Conservation (phyloP, 1,284 basidiomycete species). For the Mrakiaceae sp. region DNA sequence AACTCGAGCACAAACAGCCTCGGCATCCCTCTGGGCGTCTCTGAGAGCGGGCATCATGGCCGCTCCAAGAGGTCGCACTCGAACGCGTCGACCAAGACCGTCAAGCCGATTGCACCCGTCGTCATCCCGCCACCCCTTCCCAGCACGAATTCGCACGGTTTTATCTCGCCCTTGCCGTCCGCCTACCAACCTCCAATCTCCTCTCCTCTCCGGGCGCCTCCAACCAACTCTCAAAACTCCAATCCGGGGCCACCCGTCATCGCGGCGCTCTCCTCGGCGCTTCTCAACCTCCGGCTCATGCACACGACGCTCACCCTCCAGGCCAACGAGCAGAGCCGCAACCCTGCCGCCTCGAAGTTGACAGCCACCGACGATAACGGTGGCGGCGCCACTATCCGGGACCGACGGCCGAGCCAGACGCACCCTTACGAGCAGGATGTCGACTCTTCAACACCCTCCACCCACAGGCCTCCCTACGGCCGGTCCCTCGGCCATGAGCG, state of each 20-base stretch:
- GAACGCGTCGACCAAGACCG: background rate
- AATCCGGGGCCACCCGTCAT: background rate
- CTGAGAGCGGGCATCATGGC: background rate
- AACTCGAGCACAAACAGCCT: background rate
- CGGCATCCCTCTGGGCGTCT: background rate
- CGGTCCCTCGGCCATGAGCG: no score
- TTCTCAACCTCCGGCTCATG: constrained; percentile 5
- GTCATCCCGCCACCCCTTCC: no score
- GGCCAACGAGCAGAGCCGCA: background rate
- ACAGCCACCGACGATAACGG: background rate
- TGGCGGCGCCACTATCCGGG: background rate
- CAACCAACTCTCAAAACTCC: no score
- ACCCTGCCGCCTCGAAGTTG: no score
- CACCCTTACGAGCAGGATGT: no score
- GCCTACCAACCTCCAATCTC: constrained; percentile 1
- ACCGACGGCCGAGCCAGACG: no score
- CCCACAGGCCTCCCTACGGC: no score
- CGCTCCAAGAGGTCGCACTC: background rate
- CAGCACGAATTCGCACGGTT: background rate
- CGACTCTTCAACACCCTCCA: no score
- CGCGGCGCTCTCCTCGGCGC: constrained; percentile 2
- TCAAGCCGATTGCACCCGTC: background rate
- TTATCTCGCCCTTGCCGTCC: background rate
- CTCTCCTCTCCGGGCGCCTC: constrained; percentile 6
- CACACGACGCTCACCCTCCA: constrained; percentile 6